Conservation (phyloP, 179 eudicot genomes). For the Beta macrorhiza region DNA sequence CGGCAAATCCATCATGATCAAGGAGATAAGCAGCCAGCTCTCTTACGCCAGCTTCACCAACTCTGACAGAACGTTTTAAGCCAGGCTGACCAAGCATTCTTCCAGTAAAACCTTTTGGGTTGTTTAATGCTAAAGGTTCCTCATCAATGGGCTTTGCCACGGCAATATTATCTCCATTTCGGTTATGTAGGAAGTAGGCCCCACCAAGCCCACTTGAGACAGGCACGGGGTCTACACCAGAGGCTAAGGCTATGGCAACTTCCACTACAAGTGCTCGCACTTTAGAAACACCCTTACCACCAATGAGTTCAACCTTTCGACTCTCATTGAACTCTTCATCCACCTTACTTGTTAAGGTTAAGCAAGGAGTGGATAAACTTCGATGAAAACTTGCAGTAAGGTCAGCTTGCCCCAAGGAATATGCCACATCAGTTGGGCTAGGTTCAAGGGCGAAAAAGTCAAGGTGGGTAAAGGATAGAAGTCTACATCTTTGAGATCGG, state of each 20-base stretch:
- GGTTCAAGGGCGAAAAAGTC: constrained; percentile 56
- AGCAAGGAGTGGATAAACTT: constrained; percentile 90
- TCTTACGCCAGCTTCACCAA: constrained; percentile 77
- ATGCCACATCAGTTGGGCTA: constrained; percentile 37
- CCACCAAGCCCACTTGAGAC: constrained; percentile 75
- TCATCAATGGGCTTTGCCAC: constrained; percentile 84
- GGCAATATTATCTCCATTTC: constrained; percentile 53
- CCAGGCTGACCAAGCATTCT: constrained; percentile 75
- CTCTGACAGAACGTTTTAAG: constrained; percentile 60
- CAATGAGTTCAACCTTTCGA: constrained; percentile 64
- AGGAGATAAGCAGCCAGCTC: constrained; percentile 92
- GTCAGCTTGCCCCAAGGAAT: constrained; percentile 46
- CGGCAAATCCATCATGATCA: constrained; percentile 80
- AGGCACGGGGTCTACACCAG: constrained; percentile 56
- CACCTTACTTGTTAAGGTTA: constrained; percentile 43
- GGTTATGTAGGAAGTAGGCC: constrained; percentile 55
- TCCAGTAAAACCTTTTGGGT: constrained; percentile 78
- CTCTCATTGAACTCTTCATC: constrained; percentile 41
- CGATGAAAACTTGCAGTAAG: constrained; percentile 50
- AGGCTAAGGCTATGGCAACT: constrained; percentile 76
- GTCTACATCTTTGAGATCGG: constrained; percentile 73
- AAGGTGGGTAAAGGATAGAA: constrained; percentile 70
- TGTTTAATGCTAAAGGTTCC: constrained; percentile 73
- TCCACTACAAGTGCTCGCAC: constrained; percentile 73
- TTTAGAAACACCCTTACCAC: constrained; percentile 56